A percentile compares a stretch with the other conserved stretches of the same genome.
These are phyloP conservation scores for Claviceps capensis DNA, from an alignment of 2,329 filamentous ascomycete species.

Conservation along the genomic window DNA sequence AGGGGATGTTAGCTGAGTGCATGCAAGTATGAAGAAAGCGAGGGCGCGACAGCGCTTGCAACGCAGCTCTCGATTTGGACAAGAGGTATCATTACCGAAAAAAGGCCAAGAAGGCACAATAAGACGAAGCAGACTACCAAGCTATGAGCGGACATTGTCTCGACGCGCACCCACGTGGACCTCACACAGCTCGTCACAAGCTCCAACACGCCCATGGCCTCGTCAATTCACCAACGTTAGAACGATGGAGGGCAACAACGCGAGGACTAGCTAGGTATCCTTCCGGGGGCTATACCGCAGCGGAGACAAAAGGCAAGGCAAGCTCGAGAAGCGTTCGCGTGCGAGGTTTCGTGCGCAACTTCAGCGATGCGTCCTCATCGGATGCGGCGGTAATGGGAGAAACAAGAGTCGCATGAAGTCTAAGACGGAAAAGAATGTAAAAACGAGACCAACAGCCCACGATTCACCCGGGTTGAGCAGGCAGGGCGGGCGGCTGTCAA, in stretches of 20 bases:
- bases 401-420: neutral
- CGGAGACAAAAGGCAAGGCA: no score
- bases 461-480: neutral
- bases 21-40: neutral
- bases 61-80: no score
- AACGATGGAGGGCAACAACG: neutral
- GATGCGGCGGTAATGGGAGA: neutral
- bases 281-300: no score
- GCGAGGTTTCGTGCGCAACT: neutral
- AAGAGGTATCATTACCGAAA: conserved; percentile 19
- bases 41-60: neutral
- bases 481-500: neutral
- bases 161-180: conserved; percentile 21
- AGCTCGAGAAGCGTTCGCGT: neutral
- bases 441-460: neutral
- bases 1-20: conserved; percentile 5
- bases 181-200: conserved; percentile 21
- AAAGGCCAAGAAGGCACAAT: conserved; percentile 20
- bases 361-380: neutral
- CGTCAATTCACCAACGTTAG: neutral
- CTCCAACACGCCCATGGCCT: conserved; percentile 11
- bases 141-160: conserved; percentile 25
- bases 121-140: conserved; percentile 22
- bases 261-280: no score
- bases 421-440: neutral